These are phyloP conservation scores for Coemansia sp. DNA, from an alignment of 192 early-diverging fungal species.

Conservation along the genomic window DNA sequence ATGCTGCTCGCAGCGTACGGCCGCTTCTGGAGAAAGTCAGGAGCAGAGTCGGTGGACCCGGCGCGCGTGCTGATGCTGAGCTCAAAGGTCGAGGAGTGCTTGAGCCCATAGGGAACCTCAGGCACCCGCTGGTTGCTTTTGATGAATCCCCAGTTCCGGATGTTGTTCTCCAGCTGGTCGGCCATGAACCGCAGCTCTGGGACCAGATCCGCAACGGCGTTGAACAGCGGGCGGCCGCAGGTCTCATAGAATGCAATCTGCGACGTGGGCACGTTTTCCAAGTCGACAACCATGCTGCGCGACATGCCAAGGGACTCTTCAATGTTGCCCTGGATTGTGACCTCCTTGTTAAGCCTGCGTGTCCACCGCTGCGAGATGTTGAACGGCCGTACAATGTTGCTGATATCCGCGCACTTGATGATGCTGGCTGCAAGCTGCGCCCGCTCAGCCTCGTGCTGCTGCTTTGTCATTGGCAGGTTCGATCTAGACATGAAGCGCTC, in stretches of 20 bases:
- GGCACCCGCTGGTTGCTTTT: slow-evolving; percentile 48
- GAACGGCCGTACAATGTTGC: slow-evolving; percentile 74
- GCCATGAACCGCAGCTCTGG: slow-evolving; percentile 50
- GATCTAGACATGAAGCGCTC: slow-evolving; percentile 56
- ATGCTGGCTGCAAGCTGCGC: slow-evolving; percentile 66
- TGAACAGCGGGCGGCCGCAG: slow-evolving; percentile 55
- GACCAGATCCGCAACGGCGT: slow-evolving; percentile 46
- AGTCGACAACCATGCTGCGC: slow-evolving; percentile 40
- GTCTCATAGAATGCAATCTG: slow-evolving; percentile 55
- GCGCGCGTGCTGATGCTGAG: slow-evolving; percentile 49
- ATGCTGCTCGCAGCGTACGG: slow-evolving; percentile 14
- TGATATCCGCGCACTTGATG: slow-evolving; percentile 82
- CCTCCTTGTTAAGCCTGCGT: slow-evolving; percentile 67
- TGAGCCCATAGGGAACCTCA: slow-evolving; percentile 51
- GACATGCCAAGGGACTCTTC: slow-evolving; percentile 70
- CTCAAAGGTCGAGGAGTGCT: slow-evolving; percentile 44
- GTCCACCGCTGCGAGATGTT: slow-evolving; percentile 70
- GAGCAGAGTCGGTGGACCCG: slow-evolving; percentile 51
- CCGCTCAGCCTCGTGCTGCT: slow-evolving; percentile 61
- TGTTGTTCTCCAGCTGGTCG: slow-evolving; percentile 54
- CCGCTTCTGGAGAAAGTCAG: slow-evolving; percentile 48
- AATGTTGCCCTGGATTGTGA: slow-evolving; percentile 69
- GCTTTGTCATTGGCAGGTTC: slow-evolving; percentile 49
- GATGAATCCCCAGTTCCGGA: slow-evolving; percentile 54
- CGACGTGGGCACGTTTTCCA: slow-evolving; percentile 41